Percentiles rank a stretch among this genome's conserved stretches.
Evolutionary conservation across 106 monocot genomes (phyloP).

Genomic region (Ottelia alismoides): DNA sequence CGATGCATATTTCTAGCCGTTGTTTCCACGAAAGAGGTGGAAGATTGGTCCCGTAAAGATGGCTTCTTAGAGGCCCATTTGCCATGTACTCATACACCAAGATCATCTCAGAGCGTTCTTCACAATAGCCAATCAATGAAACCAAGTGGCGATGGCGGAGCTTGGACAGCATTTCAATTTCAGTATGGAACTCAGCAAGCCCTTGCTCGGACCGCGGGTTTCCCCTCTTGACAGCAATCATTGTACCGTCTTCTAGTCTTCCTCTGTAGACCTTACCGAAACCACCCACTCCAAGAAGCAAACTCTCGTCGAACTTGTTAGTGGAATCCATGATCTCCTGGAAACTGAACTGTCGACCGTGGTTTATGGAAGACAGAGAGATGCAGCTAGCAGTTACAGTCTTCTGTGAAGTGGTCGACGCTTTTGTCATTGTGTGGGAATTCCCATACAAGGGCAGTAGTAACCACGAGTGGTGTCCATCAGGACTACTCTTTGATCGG

Average conservation of each 20-base stretch:
- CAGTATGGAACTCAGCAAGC: conserved; percentile 46
- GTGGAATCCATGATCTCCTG: conserved; percentile 46
- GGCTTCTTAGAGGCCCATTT: conserved; percentile 50
- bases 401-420: conserved; percentile 30
- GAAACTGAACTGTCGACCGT: conserved; percentile 41
- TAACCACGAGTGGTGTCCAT: conserved; percentile 31
- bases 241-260: conserved; percentile 34
- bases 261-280: conserved; percentile 59
- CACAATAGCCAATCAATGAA: conserved; percentile 67
- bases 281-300: conserved; percentile 52
- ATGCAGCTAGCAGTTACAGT: conserved; percentile 38
- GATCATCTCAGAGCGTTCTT: conserved; percentile 58
- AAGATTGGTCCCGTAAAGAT: conserved; percentile 47
- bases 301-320: conserved; percentile 44
- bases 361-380: conserved; percentile 40
- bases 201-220: conserved; percentile 59
- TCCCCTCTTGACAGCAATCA: conserved; percentile 50
- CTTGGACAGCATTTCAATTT: conserved; percentile 50
- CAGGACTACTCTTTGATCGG: conserved; percentile 15
- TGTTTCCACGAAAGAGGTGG: conserved; percentile 52
- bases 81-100: conserved; percentile 55
- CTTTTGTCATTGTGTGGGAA: conserved; percentile 49
- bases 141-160: conserved; percentile 43
- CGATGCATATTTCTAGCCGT: conserved; percentile 52
- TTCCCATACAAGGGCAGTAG: conserved; percentile 45